Percentiles rank a stretch among this genome's conserved stretches.
phyloP scores from a whole-genome alignment of 164 flowering plant genomes.

The Kalanchoe fedtschenkoi region DNA sequence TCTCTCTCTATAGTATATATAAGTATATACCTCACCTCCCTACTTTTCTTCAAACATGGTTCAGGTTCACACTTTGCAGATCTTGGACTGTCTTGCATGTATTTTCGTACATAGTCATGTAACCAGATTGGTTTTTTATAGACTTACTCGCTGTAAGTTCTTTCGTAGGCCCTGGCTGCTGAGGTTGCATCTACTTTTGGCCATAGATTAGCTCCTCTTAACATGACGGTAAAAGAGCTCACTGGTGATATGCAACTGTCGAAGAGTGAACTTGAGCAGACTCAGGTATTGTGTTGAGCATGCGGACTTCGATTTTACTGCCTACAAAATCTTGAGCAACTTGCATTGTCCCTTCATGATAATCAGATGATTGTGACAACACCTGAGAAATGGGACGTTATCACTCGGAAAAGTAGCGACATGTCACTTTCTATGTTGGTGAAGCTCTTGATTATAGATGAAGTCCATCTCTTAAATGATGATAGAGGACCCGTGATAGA shows the following conservation, averaged over 20 bases:
- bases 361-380: conserved; percentile 98
- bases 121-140: neutral
- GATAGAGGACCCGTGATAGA: conserved; percentile 98
- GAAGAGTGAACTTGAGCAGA: conserved; percentile 81
- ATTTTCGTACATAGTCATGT: neutral
- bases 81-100: neutral
- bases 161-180: conserved; percentile 83
- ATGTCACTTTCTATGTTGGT: conserved; percentile 94
- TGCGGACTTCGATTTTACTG: neutral
- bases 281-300: conserved; percentile 49
- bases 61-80: neutral
- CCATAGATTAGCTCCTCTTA: conserved; percentile 80
- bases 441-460: conserved; percentile 94
- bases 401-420: conserved; percentile 98
- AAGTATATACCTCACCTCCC: too few relatives aligned
- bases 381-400: conserved; percentile 99
- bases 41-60: neutral
- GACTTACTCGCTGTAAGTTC: conserved; percentile 6
- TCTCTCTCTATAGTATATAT: neutral
- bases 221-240: conserved; percentile 83
- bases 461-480: conserved; percentile 96
- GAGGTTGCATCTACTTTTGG: conserved; percentile 90
- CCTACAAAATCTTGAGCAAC: conserved; percentile 6
- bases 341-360: neutral
- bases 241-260: conserved; percentile 99